Conservation (phyloP, 371 early-diverging fungal genomes). For the Chytridium lagenaria region DNA sequence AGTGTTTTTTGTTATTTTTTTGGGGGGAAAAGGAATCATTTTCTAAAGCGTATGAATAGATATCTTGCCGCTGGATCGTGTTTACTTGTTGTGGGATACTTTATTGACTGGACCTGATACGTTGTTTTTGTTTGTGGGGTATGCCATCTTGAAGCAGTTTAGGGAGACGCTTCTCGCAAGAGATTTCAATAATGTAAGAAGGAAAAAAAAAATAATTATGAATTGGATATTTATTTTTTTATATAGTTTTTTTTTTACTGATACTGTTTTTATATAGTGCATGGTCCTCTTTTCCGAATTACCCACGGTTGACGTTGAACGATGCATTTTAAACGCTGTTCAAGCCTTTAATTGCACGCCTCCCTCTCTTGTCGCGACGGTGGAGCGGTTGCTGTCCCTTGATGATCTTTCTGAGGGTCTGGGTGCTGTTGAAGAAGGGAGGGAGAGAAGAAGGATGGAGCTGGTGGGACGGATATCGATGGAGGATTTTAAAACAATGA, state of each 20-base stretch:
- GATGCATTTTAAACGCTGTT: slow-evolving; percentile 27
- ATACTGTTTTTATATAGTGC: slow-evolving; percentile 28
- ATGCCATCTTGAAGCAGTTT: slow-evolving; percentile 73
- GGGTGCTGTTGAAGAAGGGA: neutral
- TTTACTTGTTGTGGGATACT: slow-evolving; percentile 81
- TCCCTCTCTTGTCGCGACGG: neutral
- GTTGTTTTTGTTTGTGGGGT: slow-evolving; percentile 71
- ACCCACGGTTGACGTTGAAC: slow-evolving; percentile 37
- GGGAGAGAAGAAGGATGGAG: neutral
- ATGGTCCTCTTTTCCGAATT: slow-evolving; percentile 40
- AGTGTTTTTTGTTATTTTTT: slow-evolving; percentile 30
- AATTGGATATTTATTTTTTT: no score
- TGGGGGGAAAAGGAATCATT: neutral
- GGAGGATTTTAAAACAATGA: neutral
- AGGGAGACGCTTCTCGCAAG: slow-evolving; percentile 37
- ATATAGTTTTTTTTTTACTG: no score
- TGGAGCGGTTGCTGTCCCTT: neutral
- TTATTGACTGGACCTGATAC: slow-evolving; percentile 68
- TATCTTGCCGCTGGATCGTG: slow-evolving; percentile 78
- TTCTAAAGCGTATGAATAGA: slow-evolving; percentile 48
- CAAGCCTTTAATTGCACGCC: neutral
- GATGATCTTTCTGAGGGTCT: neutral
- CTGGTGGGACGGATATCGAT: neutral
- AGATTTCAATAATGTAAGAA: slow-evolving; percentile 44
- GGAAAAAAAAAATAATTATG: no score